These are phyloP conservation scores for Fusarium abutilonis DNA, from an alignment of 2,329 filamentous ascomycete species.

Conservation along the genomic window DNA sequence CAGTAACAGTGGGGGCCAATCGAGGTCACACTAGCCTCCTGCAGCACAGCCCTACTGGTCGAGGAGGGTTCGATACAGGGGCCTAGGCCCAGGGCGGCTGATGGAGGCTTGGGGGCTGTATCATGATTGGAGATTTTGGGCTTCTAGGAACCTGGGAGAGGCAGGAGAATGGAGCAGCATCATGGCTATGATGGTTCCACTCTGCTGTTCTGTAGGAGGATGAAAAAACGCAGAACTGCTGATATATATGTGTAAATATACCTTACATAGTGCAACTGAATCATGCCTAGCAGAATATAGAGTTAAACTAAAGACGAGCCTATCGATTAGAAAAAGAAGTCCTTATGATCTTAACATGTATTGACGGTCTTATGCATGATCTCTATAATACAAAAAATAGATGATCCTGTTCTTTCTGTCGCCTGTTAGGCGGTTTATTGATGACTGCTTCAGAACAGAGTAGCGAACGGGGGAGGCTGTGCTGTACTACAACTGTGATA, in stretches of 20 bases:
- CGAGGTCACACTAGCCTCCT: constrained; percentile 29
- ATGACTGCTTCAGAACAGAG: constrained; percentile 18
- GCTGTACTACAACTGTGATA: background rate
- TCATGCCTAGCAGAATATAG: too few relatives aligned
- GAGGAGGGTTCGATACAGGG: constrained; percentile 15
- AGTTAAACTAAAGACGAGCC: too few relatives aligned
- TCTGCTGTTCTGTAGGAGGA: background rate
- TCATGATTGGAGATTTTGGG: constrained; percentile 26
- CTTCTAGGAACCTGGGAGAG: constrained; percentile 3
- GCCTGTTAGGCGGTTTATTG: background rate
- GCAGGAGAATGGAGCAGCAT: constrained; percentile 3
- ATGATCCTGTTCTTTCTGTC: too few relatives aligned
- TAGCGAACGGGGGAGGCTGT: constrained; percentile 19
- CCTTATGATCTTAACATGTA: too few relatives aligned
- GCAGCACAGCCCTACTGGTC: constrained; percentile 40
- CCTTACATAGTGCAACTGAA: too few relatives aligned
- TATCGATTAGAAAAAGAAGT: too few relatives aligned
- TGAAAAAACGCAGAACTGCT: too few relatives aligned
- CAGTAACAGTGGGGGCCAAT: background rate
- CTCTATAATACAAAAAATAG: too few relatives aligned
- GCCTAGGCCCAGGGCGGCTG: constrained; percentile 25
- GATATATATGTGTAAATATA: too few relatives aligned
- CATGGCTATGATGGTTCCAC: constrained; percentile 3
- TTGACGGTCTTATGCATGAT: too few relatives aligned
- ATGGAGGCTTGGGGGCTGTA: constrained; percentile 17